A percentile compares a stretch with the other conserved stretches of the same genome.
phyloP scores from a whole-genome alignment of 805 yeast genomes.

The Pichia pseudocactophila region DNA sequence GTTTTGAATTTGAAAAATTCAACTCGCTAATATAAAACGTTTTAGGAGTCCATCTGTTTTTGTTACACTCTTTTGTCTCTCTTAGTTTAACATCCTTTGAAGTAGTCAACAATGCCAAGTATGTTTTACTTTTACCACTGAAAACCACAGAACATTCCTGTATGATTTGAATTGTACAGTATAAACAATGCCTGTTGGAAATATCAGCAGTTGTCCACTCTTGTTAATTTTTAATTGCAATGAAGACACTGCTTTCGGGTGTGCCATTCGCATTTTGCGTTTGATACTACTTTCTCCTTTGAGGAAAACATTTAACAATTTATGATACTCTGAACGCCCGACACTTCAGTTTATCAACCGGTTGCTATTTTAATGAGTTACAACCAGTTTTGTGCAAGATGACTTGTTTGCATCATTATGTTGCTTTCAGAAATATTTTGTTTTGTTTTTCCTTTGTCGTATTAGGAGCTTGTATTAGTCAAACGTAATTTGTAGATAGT shows the following conservation, averaged over 20 bases:
- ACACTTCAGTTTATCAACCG: conserved; percentile 53
- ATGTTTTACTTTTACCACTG: conserved; percentile 12
- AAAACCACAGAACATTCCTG: conserved; percentile 5
- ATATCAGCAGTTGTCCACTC: neutral
- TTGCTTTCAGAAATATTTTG: neutral
- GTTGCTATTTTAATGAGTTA: too few relatives aligned
- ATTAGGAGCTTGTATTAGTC: neutral
- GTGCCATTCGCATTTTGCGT: neutral
- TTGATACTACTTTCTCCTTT: neutral
- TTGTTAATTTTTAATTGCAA: neutral
- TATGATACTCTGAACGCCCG: conserved; percentile 59
- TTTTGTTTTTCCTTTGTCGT: neutral
- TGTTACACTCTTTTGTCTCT: neutral
- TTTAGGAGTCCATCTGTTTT: neutral
- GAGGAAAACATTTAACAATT: neutral
- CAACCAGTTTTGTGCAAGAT: too few relatives aligned
- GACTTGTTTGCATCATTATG: neutral
- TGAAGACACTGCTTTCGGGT: neutral
- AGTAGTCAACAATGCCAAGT: conserved; percentile 22
- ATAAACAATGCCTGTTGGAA: conserved; percentile 6
- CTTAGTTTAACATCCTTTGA: conserved; percentile 1
- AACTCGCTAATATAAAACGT: neutral
- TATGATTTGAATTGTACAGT: neutral
- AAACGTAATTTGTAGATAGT: neutral
- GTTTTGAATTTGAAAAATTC: too few relatives aligned